These are phyloP conservation scores for Colletotrichum noveboracense DNA, from an alignment of 2,329 filamentous ascomycete species.

Conservation along the genomic window DNA sequence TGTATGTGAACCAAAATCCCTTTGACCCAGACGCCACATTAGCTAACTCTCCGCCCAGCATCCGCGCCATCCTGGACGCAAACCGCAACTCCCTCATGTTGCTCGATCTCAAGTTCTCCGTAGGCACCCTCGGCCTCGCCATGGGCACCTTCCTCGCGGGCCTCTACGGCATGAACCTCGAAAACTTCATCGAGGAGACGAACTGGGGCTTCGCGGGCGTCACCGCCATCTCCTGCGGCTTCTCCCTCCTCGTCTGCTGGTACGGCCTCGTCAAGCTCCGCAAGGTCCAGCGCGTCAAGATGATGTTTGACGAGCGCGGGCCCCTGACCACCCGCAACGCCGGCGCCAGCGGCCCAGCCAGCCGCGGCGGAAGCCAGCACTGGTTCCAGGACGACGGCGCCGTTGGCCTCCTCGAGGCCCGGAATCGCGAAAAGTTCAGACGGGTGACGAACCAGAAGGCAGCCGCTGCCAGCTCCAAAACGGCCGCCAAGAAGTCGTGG, in stretches of 20 bases:
- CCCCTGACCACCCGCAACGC: constrained; percentile 31
- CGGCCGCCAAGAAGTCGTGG: constrained; percentile 28
- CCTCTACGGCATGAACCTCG: constrained; percentile 99
- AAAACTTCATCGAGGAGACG: constrained; percentile 97
- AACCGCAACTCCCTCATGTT: constrained; percentile 99
- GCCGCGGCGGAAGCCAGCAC: constrained; percentile 33
- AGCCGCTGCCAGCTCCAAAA: constrained; percentile 53
- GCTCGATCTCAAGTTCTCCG: constrained; percentile 93
- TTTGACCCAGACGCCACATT: background rate
- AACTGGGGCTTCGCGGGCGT: constrained; percentile 84
- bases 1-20: constrained; percentile 63
- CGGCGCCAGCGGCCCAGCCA: background rate
- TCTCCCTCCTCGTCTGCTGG: constrained; percentile 78
- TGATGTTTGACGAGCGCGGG: constrained; percentile 62
- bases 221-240: constrained; percentile 70
- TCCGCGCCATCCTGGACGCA: constrained; percentile 95
- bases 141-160: constrained; percentile 94
- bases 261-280: constrained; percentile 86
- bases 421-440: constrained; percentile 59
- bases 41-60: constrained; percentile 54
- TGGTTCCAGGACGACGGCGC: constrained; percentile 55
- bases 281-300: constrained; percentile 85
- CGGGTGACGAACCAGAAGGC: constrained; percentile 43
- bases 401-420: constrained; percentile 55
- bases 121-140: constrained; percentile 91